Conservation (phyloP, 805 yeast species). For the Candida nonsorbophila region DNA sequence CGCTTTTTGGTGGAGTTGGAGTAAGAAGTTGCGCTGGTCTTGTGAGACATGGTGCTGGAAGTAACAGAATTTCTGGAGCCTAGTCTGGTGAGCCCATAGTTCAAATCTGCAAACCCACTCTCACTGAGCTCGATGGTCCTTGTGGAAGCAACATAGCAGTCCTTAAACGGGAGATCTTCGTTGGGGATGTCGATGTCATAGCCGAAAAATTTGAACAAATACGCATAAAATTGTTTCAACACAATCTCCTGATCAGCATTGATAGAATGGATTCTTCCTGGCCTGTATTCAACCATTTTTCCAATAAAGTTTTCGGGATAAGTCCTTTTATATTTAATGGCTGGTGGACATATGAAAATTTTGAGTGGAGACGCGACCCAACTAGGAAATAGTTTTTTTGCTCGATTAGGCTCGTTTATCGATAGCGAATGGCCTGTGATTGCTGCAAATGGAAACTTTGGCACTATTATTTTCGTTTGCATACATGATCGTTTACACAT, state of each 20-base stretch:
- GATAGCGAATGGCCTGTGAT: too few species aligned
- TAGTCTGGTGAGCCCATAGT: conserved; percentile 15
- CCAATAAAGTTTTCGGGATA: too few species aligned
- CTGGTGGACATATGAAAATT: too few species aligned
- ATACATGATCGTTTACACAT: too few species aligned
- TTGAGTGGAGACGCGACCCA: too few species aligned
- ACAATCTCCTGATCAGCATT: conserved; percentile 53
- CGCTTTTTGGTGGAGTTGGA: conserved; percentile 21
- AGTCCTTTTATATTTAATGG: too few species aligned
- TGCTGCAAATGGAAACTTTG: too few species aligned
- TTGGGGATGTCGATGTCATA: conserved; percentile 25
- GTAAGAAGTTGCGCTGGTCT: conserved; percentile 17
- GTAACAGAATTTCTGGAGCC: conserved; percentile 17
- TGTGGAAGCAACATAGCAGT: conserved; percentile 26
- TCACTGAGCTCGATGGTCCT: conserved; percentile 10
- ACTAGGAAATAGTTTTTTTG: too few species aligned
- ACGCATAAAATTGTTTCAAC: conserved; percentile 69
- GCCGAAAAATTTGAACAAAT: conserved; percentile 57
- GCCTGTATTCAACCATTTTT: conserved; percentile 23
- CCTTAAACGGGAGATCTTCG: conserved; percentile 22
- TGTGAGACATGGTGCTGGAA: conserved; percentile 20
- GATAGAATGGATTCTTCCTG: conserved; percentile 34
- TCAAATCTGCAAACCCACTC: conserved; percentile 8
- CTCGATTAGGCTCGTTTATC: too few species aligned
- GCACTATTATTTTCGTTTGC: too few species aligned